Evolutionary conservation across 1,139 yeast genomes (phyloP).

Genomic region (Pichia sp.): DNA sequence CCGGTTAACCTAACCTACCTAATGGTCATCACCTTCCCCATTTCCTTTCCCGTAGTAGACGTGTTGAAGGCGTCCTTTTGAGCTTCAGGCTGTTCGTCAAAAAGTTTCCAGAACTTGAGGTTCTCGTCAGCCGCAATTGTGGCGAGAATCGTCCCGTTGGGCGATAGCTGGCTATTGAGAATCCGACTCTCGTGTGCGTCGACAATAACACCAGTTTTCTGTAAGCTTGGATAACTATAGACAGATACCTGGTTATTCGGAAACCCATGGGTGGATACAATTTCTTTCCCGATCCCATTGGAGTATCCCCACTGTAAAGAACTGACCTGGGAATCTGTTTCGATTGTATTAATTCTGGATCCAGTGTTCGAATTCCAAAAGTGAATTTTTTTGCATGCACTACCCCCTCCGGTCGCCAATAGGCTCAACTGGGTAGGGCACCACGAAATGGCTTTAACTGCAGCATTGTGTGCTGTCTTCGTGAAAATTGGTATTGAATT

Average conservation of each 20-base stretch:
- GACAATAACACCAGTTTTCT: slow-evolving; percentile 81
- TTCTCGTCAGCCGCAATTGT: slow-evolving; percentile 97
- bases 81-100: slow-evolving; percentile 44
- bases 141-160: slow-evolving; percentile 85
- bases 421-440: slow-evolving; percentile 82
- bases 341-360: slow-evolving; percentile 77
- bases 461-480: slow-evolving; percentile 82
- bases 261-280: slow-evolving; percentile 91
- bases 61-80: slow-evolving; percentile 30
- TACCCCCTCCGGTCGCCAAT: slow-evolving; percentile 95
- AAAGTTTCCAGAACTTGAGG: slow-evolving; percentile 89
- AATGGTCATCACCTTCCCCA: slow-evolving; percentile 24
- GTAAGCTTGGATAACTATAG: slow-evolving; percentile 82
- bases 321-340: slow-evolving; percentile 91
- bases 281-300: slow-evolving; percentile 69
- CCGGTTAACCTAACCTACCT: slow-evolving; percentile 9
- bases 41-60: slow-evolving; percentile 22
- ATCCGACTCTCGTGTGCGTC: slow-evolving; percentile 91
- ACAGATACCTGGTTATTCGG: slow-evolving; percentile 83
- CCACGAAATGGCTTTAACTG: slow-evolving; percentile 95
- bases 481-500: slow-evolving; percentile 66
- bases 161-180: slow-evolving; percentile 77
- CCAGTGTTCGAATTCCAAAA: slow-evolving; percentile 97
- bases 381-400: slow-evolving; percentile 82
- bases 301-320: slow-evolving; percentile 87